Evolutionary conservation across 1,284 basidiomycete species (phyloP).

Genomic region (Cyathus pygmaeus): DNA sequence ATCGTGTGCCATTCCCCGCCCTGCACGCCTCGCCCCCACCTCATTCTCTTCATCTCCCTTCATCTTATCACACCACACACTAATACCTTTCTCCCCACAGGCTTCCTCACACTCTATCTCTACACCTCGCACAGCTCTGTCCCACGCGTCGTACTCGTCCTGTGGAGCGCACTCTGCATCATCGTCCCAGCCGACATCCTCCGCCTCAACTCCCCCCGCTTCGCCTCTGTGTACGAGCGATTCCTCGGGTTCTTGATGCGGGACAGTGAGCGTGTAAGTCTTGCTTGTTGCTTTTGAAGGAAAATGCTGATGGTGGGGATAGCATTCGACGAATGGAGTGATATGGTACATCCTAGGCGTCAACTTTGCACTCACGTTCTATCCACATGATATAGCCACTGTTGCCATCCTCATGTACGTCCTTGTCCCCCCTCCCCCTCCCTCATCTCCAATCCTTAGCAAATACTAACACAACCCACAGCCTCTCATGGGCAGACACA

Average conservation of each 20-base stretch:
- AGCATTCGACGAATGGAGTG: conserved; percentile 86
- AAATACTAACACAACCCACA: conserved; percentile 40
- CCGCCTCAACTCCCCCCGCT: conserved; percentile 74
- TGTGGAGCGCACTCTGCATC: conserved; percentile 75
- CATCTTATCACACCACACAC: not conserved
- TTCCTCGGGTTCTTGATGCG: conserved; percentile 92
- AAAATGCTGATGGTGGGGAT: conserved; percentile 1
- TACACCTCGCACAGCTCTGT: conserved; percentile 69
- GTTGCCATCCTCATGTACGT: conserved; percentile 89
- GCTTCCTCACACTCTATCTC: conserved; percentile 86
- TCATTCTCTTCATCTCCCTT: not conserved
- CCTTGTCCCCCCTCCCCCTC: conserved; percentile 5
- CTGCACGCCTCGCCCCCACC: not conserved
- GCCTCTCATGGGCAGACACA: conserved; percentile 97
- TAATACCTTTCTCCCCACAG: conserved; percentile 50
- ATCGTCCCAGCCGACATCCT: conserved; percentile 84
- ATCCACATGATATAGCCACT: conserved; percentile 89
- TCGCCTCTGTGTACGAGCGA: conserved; percentile 83
- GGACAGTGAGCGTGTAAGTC: conserved; percentile 83
- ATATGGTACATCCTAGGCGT: conserved; percentile 97
- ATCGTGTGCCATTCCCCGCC: too few relatives aligned
- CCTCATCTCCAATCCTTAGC: conserved; percentile 4
- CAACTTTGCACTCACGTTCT: conserved; percentile 81
- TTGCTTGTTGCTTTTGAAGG: not conserved
- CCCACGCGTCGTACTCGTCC: conserved; percentile 67